Base-by-base conservation (phyloP, 345 rosid genomes). In the Eucalyptus regnans region DNA sequence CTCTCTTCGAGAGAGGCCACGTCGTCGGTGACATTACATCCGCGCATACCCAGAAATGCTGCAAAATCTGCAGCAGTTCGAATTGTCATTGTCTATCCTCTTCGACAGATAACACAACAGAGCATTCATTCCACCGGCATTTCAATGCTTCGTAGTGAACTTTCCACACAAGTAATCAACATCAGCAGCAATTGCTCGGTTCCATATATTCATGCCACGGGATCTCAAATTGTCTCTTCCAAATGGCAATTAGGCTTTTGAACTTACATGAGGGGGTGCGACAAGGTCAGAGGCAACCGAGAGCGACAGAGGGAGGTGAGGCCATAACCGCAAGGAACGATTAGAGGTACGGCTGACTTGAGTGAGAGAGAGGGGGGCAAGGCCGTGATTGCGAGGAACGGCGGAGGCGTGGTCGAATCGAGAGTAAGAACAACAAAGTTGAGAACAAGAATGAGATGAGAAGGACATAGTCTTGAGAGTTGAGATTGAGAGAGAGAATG, bases 221-320 rank as follows among this genome's bases (percentile, higher is more conserved):
- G 68, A 27, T 62, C 68, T 1, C 68, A 62, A 62, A 62, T 62
- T 6, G 33, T 29, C 31, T 62, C 68, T 62, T 62, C 68, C 31
- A 62, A 62, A 62, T 62, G 68, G 33, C 31, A 29, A 62, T 62
- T 27, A 27, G 31, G 31, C 31, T 62, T 62, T 27, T 62, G 68
- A 62, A 62, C 3, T 62, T 62, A 29, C n/a, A 12, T 3, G 31
- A 29, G 4, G n/a, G 31, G 68, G 4, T 12, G 68, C 0, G 8
- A 62, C 31, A 1, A 12, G 16, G 33, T 29, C 8, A 27, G 15
- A 60, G 31, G 31, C 31, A 0, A 60, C 8, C 33, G 27, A 60
- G 68, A 60, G 68, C 0, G 15, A 60, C 7, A 27, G 31, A 27
- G 31, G 31, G 16, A 27, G 31, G 62, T 56, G 12, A 56, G 62